A percentile compares a stretch with the other conserved stretches of the same genome.
phyloP scores from a whole-genome alignment of 1,284 basidiomycete genomes.

The Sphaerobolus stellatus region DNA sequence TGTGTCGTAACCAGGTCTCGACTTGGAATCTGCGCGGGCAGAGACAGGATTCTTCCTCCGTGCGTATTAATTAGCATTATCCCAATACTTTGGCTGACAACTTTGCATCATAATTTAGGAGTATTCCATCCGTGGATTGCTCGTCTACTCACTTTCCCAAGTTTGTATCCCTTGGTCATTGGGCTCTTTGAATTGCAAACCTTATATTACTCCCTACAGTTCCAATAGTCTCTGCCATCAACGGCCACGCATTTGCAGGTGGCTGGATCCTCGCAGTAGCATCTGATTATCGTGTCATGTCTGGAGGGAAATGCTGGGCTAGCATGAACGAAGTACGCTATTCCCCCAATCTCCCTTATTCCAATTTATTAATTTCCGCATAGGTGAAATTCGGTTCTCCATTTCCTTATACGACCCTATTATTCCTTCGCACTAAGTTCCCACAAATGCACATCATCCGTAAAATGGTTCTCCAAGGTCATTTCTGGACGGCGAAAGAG shows the following conservation, averaged over 20 bases:
- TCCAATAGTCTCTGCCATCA: slow-evolving; percentile 46
- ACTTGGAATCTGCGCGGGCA: slow-evolving; percentile 41
- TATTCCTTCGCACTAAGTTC: slow-evolving; percentile 40
- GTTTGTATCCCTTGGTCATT: slow-evolving; percentile 8
- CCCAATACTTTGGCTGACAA: background rate
- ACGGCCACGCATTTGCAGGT: slow-evolving; percentile 54
- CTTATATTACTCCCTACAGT: slow-evolving; percentile 14
- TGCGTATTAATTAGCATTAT: background rate
- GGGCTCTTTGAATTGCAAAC: background rate
- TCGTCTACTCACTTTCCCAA: slow-evolving; percentile 24
- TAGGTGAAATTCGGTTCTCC: slow-evolving; percentile 44
- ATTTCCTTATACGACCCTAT: slow-evolving; percentile 40
- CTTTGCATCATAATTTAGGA: background rate
- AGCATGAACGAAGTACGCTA: slow-evolving; percentile 44
- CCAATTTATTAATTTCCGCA: background rate
- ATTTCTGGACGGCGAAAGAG: slow-evolving; percentile 45
- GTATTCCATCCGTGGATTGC: slow-evolving; percentile 21
- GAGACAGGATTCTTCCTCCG: slow-evolving; percentile 40
- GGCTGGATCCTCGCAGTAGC: slow-evolving; percentile 46
- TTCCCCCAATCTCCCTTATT: background rate
- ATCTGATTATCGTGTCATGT: slow-evolving; percentile 52
- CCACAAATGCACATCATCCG: slow-evolving; percentile 35
- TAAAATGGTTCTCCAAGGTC: slow-evolving; percentile 44
- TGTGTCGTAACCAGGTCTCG: no score
- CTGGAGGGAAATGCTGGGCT: slow-evolving; percentile 41